Evolutionary conservation across 495 filamentous ascomycete species (phyloP).

Genomic region (Astrothelium subdiscretum): DNA sequence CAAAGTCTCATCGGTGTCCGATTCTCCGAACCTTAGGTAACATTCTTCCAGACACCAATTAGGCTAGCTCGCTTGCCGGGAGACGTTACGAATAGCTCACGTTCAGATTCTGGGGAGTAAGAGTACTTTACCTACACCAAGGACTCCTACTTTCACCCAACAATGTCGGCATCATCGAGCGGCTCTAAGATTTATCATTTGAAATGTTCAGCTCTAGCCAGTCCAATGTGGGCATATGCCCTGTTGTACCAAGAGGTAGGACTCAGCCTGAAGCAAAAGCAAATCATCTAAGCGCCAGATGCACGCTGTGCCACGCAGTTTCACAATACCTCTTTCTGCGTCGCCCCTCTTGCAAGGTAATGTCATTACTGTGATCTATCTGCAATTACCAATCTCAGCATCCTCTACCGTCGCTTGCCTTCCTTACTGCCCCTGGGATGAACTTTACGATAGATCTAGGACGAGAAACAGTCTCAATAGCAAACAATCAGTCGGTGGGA

Average conservation of each 20-base stretch:
- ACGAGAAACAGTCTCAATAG: background rate
- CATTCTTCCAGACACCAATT: no score
- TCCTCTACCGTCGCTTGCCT: background rate
- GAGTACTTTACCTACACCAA: background rate
- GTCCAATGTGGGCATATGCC: background rate
- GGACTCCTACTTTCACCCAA: background rate
- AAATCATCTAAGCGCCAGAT: background rate
- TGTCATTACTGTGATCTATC: background rate
- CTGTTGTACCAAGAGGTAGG: background rate
- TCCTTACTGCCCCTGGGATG: background rate
- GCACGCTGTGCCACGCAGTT: background rate
- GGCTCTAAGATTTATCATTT: background rate
- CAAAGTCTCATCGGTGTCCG: no score
- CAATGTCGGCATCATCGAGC: background rate
- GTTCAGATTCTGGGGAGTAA: no score
- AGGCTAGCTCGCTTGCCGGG: no score
- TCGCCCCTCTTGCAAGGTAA: background rate
- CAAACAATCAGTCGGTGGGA: slow-evolving; percentile 10
- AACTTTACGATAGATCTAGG: background rate
- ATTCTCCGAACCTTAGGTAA: no score
- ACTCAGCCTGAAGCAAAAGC: background rate
- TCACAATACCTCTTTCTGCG: background rate
- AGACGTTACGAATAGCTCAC: no score
- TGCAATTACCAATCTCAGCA: background rate
- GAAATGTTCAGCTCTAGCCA: background rate